Evolutionary conservation across 345 rosid genomes (phyloP), one percentile per base, ranked within the genome.

Genomic region (Arabidopsis arenosa): DNA sequence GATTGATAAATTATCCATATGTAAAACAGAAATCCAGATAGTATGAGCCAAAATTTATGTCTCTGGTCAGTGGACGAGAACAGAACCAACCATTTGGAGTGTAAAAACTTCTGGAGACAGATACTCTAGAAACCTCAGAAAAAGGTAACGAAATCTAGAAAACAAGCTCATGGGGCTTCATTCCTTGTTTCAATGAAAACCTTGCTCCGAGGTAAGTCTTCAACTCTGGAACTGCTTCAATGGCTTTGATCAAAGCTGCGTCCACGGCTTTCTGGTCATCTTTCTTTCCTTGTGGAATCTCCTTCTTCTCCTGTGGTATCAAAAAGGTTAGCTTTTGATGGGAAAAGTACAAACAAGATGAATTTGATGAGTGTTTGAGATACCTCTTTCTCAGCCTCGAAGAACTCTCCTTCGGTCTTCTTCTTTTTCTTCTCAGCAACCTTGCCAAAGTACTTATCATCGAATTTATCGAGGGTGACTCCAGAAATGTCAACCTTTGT

Each of bases 211-310:
- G 77, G 80, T 90, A 93, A 53, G 85, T 70, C 83, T 83, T 90
- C 85, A 88, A 69, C 61, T 92, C 96, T 4, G 86, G 86, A 40
- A 94, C 88, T 4, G 65, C 80, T 69, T 90, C 97, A 15, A 90
- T 83, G 61, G 90, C 79, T 75, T 88, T 87, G 41, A 94, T 68
- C 82, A 90, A 77, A 15, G 82, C 53, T 8, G 86, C 59, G 40
- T 94, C 98, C 14, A 94, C 81, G 0, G 86, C 18, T 55, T 94
- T 90, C 86, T 90, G 98, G 57, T 92, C 96, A 41, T 88, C 97
- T 72, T 94, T 92, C 87, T 85, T 91, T 9, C 67, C 89, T 51
- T 83, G 88, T 1, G 95, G 91, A 1, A 91, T 78, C 18, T 53
- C 82, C 30, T 84, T 88, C 79, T 90, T 85, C 37, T 84, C 98